Conservation (phyloP, 164 flowering plant genomes). For the Macadamia integrifolia region DNA sequence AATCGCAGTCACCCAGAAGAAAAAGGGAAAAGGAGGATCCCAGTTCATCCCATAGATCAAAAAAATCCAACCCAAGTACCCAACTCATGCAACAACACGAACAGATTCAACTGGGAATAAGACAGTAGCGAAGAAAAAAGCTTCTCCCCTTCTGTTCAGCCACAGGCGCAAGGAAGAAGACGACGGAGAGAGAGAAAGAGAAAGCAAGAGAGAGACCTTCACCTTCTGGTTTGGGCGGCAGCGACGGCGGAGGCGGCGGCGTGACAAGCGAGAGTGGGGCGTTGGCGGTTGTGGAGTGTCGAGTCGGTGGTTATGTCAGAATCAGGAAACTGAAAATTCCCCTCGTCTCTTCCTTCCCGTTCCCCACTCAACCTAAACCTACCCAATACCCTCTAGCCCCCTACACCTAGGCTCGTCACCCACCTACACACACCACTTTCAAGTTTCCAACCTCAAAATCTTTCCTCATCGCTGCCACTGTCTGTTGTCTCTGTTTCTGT, state of each 20-base stretch:
- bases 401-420: not conserved
- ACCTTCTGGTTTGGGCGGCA: not conserved
- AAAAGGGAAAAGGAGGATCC: not conserved
- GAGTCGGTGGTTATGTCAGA: conserved; percentile 19
- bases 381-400: not conserved
- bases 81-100: not conserved
- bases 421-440: too few relatives aligned
- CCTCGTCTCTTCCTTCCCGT: not conserved
- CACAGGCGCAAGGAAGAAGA: not conserved
- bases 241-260: conserved; percentile 14
- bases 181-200: not conserved
- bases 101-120: too few relatives aligned
- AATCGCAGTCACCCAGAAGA: conserved; percentile 8
- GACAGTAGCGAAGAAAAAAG: too few relatives aligned
- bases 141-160: too few relatives aligned
- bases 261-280: too few relatives aligned
- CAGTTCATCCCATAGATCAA: not conserved
- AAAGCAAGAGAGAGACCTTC: not conserved
- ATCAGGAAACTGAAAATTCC: not conserved
- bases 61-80: not conserved
- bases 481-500: not conserved
- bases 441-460: too few relatives aligned
- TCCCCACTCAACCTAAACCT: not conserved
- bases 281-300: not conserved
- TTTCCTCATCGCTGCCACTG: too few relatives aligned